Percentiles rank a stretch among this genome's conserved stretches.
Conservation (phyloP, 2,329 filamentous ascomycete species). For the Trichoderma brevicompactum region DNA sequence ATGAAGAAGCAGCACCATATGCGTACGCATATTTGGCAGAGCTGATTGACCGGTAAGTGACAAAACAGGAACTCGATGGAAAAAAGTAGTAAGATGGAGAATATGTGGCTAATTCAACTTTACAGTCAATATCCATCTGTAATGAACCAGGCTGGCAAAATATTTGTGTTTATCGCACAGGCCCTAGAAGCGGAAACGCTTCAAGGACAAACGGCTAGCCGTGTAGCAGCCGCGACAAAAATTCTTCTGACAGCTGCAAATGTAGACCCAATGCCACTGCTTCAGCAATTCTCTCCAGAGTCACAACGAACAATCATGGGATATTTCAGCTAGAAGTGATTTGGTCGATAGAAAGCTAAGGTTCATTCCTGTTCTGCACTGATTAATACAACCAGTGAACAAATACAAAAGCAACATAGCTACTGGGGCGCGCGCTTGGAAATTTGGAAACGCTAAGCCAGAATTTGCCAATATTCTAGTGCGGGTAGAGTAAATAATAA, state of each 20-base stretch:
- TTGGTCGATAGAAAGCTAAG: background rate
- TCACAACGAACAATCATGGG: constrained; percentile 79
- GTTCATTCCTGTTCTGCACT: constrained; percentile 14
- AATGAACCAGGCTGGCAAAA: constrained; percentile 73
- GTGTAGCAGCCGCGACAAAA: constrained; percentile 79
- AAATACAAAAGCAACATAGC: constrained; percentile 6
- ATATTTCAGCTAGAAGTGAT: constrained; percentile 69
- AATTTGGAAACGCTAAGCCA: constrained; percentile 11
- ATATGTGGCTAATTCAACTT: constrained; percentile 37
- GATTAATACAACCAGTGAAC: constrained; percentile 6
- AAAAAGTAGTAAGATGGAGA: background rate
- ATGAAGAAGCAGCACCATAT: constrained; percentile 96
- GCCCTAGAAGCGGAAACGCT: constrained; percentile 90
- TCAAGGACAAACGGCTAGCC: constrained; percentile 78
- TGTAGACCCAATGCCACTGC: constrained; percentile 74
- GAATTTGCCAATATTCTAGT: background rate
- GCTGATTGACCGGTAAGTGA: constrained; percentile 88
- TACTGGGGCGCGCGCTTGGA: constrained; percentile 3
- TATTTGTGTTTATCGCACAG: constrained; percentile 84
- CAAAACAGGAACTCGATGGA: constrained; percentile 13
- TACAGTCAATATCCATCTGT: constrained; percentile 83
- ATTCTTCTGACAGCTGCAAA: constrained; percentile 73
- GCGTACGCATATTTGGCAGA: constrained; percentile 91
- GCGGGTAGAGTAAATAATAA: constrained; percentile 15
- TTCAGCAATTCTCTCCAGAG: constrained; percentile 76